Conservation (phyloP, 768 basidiomycete genomes). For the Amanita phalloides region DNA sequence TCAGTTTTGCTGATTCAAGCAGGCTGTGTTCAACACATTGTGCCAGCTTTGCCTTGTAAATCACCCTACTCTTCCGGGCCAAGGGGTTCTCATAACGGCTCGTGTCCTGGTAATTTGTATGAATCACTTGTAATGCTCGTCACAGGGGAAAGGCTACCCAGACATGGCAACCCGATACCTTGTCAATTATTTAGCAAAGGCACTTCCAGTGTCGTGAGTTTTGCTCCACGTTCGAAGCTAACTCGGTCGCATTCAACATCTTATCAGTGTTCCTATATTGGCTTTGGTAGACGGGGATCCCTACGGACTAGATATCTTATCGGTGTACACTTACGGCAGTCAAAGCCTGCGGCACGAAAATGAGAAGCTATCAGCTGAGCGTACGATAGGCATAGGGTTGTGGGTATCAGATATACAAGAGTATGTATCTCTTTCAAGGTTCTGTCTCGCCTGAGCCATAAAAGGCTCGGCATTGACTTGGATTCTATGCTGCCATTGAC, state of each 20-base stretch:
- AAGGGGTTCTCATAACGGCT: slow-evolving; percentile 75
- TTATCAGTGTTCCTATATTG: slow-evolving; percentile 58
- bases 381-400: slow-evolving; percentile 77
- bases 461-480: slow-evolving; percentile 48
- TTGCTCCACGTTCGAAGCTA: not conserved
- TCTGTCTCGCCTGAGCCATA: not conserved
- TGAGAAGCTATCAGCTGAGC: slow-evolving; percentile 49
- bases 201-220: slow-evolving; percentile 48
- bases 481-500: slow-evolving; percentile 62
- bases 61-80: slow-evolving; percentile 39
- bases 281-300: slow-evolving; percentile 87
- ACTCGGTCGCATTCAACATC: not conserved
- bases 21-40: slow-evolving; percentile 95
- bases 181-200: slow-evolving; percentile 58
- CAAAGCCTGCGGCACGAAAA: slow-evolving; percentile 59
- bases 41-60: slow-evolving; percentile 45
- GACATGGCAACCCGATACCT: slow-evolving; percentile 87
- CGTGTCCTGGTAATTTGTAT: not conserved
- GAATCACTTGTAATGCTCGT: not conserved
- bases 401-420: slow-evolving; percentile 52
- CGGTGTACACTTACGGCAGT: slow-evolving; percentile 81
- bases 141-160: slow-evolving; percentile 93
- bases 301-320: slow-evolving; percentile 86
- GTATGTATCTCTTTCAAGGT: slow-evolving; percentile 25
- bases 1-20: slow-evolving; percentile 5